Base-by-base conservation (phyloP, 1,284 basidiomycete genomes). In the Meripilus lineatus region DNA sequence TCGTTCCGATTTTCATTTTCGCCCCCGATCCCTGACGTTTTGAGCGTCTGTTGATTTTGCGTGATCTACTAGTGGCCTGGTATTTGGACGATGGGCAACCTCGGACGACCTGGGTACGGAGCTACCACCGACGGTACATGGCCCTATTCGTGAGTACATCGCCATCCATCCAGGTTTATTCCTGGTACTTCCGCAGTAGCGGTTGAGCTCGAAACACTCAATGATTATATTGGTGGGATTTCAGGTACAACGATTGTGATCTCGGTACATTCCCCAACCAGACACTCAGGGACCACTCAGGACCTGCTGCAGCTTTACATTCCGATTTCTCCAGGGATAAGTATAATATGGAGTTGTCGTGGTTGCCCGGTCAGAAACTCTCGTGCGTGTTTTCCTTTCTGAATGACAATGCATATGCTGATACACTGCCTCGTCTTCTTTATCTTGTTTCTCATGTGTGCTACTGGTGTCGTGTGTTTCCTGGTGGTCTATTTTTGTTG, bases 71-170 rank as follows among this genome's bases (percentile, higher is more conserved):
- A 85, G 57, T 87, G 83, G 83, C 83, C 84, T 52, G 80, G 77
- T 67, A 62, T 58, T 61, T 94, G 92, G 92, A 89, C 86, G 5
- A 89, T 96, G 87, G 92, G 92, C 3, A 95, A 95, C 57, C 74
- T 96, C 3, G 92, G 84, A 1, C 69, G 92, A 41, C 81, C 91
- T 0, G 92, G 91, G 3, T 85, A 90, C 60, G 74, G 82, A 17
- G 89, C 85, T 0, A 84, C 87, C 0, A 84, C 85, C 2, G 88
- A 93, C 44, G 92, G 89, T 6, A 71, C 77, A 55, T 89, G 84
- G 84, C 86, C 84, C 2, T 85, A 83, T 58, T 64, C 66, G 59
- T 64, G 47, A 50, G 62, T 56, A 17, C 34, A 6, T 20, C 38
- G 28, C 32, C 24, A 8, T 32, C 35, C 46, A 66, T 55, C 62